A percentile compares a stretch with the other conserved stretches of the same genome.
Conservation (phyloP, 257 asterid species). For the Plantago elongata region DNA sequence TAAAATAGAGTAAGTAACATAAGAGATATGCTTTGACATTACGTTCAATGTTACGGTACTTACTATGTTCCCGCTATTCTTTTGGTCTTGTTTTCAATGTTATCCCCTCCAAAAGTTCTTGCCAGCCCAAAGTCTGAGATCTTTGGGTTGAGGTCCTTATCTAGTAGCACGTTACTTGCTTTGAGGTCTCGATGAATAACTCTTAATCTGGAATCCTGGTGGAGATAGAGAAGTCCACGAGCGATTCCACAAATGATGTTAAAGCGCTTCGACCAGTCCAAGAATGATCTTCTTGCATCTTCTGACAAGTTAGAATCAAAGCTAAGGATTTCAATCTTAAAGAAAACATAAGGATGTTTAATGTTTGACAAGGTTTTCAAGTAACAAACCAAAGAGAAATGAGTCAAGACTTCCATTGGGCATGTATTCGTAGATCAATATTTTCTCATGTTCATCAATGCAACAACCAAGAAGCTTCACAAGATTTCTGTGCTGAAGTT, state of each 20-base stretch:
- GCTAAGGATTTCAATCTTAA: not conserved
- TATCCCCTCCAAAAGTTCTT: conserved; percentile 25
- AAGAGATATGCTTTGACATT: not conserved
- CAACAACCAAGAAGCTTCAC: conserved; percentile 18
- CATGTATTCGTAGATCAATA: conserved; percentile 15
- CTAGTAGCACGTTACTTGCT: conserved; percentile 23
- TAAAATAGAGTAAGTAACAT: not conserved
- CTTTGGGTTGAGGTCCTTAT: conserved; percentile 24
- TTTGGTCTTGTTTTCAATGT: conserved; percentile 16
- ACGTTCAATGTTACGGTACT: conserved; percentile 3
- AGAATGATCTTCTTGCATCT: conserved; percentile 12
- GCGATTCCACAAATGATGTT: conserved; percentile 22
- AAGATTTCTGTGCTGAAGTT: conserved; percentile 25
- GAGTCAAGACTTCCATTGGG: conserved; percentile 19
- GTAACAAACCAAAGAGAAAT: conserved; percentile 19
- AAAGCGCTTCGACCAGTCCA: conserved; percentile 23
- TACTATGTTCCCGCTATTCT: conserved; percentile 29
- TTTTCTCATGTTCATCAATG: conserved; percentile 13
- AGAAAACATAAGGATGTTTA: conserved; percentile 14
- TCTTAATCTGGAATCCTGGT: conserved; percentile 23
- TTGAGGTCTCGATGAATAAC: conserved; percentile 24
- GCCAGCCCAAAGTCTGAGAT: conserved; percentile 21
- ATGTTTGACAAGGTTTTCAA: not conserved
- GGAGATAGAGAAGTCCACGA: conserved; percentile 26
- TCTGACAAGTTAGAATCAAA: conserved; percentile 10